phyloP scores from a whole-genome alignment of 78 protist species.

The Creolimax fragrantissima region DNA sequence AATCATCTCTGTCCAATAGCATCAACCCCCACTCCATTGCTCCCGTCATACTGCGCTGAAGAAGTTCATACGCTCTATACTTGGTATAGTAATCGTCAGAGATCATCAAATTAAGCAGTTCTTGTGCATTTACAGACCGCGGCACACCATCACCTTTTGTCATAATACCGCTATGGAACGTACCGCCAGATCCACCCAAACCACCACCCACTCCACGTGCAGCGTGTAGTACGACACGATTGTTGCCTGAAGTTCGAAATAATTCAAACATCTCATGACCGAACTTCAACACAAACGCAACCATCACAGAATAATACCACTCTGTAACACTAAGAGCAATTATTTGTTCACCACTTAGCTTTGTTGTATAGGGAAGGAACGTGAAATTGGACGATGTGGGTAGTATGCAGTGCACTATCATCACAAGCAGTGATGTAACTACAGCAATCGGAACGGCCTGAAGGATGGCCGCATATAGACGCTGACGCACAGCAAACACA shows the following conservation, averaged over 20 bases:
- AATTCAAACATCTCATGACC: not conserved
- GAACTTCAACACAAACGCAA: not conserved
- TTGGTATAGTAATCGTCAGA: not conserved
- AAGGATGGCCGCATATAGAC: not conserved
- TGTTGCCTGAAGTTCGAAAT: not conserved
- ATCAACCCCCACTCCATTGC: not conserved
- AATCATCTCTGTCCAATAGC: not conserved
- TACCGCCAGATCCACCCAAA: not conserved
- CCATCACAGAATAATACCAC: not conserved
- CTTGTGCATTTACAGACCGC: not conserved
- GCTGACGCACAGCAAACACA: not conserved
- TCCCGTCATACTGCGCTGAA: not conserved
- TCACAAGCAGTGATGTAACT: not conserved
- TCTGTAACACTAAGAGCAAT: not conserved
- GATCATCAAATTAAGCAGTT: not conserved
- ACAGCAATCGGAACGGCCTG: not conserved
- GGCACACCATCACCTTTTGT: no score
- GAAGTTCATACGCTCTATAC: not conserved
- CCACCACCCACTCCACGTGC: not conserved
- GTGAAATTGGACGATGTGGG: not conserved
- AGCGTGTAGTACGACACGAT: not conserved
- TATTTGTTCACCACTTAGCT: not conserved
- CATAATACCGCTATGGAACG: not conserved
- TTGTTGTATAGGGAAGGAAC: not conserved
- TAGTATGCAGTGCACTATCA: not conserved